These are phyloP conservation scores for Climacium dendroides DNA, from an alignment of 225 moss, liverwort and hornwort genomes.

Conservation along the genomic window DNA sequence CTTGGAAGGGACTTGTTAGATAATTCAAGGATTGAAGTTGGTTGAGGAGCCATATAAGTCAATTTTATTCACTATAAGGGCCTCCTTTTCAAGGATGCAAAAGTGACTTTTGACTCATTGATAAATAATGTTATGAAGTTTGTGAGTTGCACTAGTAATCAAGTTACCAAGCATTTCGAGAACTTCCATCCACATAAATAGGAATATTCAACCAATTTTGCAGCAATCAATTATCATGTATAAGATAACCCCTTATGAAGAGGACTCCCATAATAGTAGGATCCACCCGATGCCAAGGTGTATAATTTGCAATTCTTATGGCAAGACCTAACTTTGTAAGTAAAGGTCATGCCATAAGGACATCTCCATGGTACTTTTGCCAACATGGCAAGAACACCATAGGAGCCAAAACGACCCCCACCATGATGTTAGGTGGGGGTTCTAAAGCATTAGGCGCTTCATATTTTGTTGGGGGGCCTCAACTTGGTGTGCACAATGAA, in stretches of 20 bases:
- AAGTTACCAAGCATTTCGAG: fast-evolving
- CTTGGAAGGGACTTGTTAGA: neutral
- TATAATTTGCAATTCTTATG: too few species aligned
- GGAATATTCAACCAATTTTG: neutral
- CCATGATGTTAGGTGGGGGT: too few species aligned
- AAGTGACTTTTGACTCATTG: neutral
- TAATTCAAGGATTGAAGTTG: neutral
- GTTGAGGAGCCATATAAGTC: too few species aligned
- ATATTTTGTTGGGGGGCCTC: too few species aligned
- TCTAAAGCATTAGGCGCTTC: too few species aligned
- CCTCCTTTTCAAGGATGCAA: fast-evolving
- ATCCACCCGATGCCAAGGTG: fast-evolving
- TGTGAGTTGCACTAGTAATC: fast-evolving
- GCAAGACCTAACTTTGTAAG: neutral
- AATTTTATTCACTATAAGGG: fast-evolving
- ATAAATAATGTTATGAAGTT: neutral
- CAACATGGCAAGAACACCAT: too few species aligned
- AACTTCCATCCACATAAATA: neutral
- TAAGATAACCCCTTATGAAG: fast-evolving
- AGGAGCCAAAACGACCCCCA: too few species aligned
- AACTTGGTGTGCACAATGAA: too few species aligned
- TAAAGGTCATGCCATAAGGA: fast-evolving
- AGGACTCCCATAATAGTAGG: neutral
- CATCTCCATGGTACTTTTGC: too few species aligned
- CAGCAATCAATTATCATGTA: neutral